Conservation (phyloP, 345 rosid genomes). For the Cardiospermum halicacabum region DNA sequence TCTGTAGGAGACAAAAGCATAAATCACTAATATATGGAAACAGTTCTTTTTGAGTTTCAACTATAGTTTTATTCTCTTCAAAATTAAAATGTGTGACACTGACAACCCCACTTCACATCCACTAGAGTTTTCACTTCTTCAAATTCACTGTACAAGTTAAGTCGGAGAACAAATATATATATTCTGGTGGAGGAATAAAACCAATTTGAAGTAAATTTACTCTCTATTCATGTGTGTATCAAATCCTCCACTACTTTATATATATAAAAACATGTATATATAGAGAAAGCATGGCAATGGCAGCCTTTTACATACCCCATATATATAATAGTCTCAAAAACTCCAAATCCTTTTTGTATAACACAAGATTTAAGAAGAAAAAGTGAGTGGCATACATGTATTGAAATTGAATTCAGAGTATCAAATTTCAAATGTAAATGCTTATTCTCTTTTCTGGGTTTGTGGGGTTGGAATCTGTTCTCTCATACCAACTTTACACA, state of each 20-base stretch:
- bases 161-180: no score
- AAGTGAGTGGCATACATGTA: neutral
- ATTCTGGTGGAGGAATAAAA: neutral
- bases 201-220: constrained; percentile 1
- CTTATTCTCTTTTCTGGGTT: constrained; percentile 18
- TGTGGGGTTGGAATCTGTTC: constrained; percentile 35
- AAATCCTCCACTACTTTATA: neutral
- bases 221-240: neutral
- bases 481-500: constrained; percentile 21
- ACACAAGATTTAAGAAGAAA: constrained; percentile 23
- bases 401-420: neutral
- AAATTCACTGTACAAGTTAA: no score
- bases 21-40: no score
- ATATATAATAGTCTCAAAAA: constrained; percentile 1
- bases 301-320: constrained; percentile 25
- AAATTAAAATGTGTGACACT: neutral
- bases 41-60: no score
- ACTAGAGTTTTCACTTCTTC: no score
- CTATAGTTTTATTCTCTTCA: neutral
- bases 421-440: constrained; percentile 5
- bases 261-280: neutral
- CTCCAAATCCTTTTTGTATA: constrained; percentile 1
- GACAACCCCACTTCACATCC: neutral
- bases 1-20: no score
- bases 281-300: constrained; percentile 26